Conservation (phyloP, 108 stramenopile species). For the Nitzschia putrida region DNA sequence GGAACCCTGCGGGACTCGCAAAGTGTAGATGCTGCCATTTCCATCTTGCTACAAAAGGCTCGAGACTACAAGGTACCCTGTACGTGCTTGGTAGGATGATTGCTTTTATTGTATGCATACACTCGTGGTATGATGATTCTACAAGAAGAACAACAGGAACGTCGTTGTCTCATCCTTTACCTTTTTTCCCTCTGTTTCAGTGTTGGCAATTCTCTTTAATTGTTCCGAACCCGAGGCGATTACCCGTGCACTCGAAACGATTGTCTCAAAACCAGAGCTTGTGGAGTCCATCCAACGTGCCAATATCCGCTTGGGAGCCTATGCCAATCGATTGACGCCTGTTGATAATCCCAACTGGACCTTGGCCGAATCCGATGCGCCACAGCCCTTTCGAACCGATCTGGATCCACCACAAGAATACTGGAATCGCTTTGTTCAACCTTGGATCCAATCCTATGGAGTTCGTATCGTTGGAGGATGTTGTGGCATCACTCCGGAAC, state of each 20-base stretch:
- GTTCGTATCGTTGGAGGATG: constrained; percentile 82
- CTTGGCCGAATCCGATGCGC: constrained; percentile 60
- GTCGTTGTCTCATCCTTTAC: no score
- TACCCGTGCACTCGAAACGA: constrained; percentile 53
- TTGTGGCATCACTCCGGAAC: constrained; percentile 81
- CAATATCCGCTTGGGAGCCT: constrained; percentile 67
- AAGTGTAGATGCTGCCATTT: constrained; percentile 37
- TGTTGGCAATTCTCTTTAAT: constrained; percentile 76
- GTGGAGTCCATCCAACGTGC: neutral
- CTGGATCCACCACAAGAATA: constrained; percentile 56
- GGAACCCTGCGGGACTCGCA: constrained; percentile 70
- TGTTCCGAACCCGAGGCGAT: constrained; percentile 84
- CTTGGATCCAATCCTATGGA: constrained; percentile 53
- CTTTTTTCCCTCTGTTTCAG: neutral
- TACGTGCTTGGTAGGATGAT: constrained; percentile 26
- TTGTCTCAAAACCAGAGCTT: constrained; percentile 35
- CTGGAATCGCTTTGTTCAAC: constrained; percentile 62
- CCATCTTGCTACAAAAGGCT: constrained; percentile 36
- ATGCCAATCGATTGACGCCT: constrained; percentile 80
- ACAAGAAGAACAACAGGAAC: no score
- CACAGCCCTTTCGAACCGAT: constrained; percentile 80
- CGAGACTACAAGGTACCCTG: constrained; percentile 32
- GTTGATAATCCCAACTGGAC: constrained; percentile 73
- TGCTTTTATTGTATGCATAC: no score
- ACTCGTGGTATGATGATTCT: no score